Evolutionary conservation across 1,284 basidiomycete species (phyloP).

Genomic region (Leccinum griseonigrum): DNA sequence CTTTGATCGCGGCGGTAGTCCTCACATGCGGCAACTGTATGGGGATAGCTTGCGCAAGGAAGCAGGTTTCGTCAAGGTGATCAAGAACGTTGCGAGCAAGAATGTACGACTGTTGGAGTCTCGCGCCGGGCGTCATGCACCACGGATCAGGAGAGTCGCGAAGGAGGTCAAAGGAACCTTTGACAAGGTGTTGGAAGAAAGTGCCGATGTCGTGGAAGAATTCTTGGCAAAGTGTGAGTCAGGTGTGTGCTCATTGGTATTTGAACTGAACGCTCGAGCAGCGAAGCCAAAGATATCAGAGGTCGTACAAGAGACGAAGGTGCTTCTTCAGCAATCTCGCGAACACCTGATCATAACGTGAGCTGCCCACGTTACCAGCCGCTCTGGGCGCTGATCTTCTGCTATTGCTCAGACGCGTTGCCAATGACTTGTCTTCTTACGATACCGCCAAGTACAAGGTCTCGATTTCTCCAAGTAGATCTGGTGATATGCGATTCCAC

Average conservation of each 20-base stretch:
- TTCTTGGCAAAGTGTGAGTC: conserved; percentile 84
- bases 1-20: conserved; percentile 47
- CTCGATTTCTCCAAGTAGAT: conserved; percentile 52
- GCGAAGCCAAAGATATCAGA: conserved; percentile 65
- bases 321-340: conserved; percentile 86
- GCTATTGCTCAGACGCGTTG: conserved; percentile 60
- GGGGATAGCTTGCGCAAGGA: conserved; percentile 91
- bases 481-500: conserved; percentile 67
- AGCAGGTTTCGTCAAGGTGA: conserved; percentile 94
- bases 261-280: conserved; percentile 20
- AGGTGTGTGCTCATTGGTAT: background rate
- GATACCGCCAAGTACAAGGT: conserved; percentile 80
- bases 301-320: conserved; percentile 89
- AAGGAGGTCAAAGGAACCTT: conserved; percentile 91
- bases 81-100: conserved; percentile 86
- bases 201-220: conserved; percentile 87
- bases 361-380: conserved; percentile 28
- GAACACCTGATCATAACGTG: conserved; percentile 89
- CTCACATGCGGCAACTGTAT: conserved; percentile 96
- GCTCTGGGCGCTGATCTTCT: background rate
- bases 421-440: conserved; percentile 76
- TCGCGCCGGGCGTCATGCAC: conserved; percentile 65
- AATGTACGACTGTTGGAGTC: conserved; percentile 73
- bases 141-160: conserved; percentile 77
- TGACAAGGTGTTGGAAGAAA: conserved; percentile 93